A percentile compares a stretch with the other conserved stretches of the same genome.
phyloP scores from a whole-genome alignment of 2,329 filamentous ascomycete genomes.

The Scopulariopsis brevicaulis region DNA sequence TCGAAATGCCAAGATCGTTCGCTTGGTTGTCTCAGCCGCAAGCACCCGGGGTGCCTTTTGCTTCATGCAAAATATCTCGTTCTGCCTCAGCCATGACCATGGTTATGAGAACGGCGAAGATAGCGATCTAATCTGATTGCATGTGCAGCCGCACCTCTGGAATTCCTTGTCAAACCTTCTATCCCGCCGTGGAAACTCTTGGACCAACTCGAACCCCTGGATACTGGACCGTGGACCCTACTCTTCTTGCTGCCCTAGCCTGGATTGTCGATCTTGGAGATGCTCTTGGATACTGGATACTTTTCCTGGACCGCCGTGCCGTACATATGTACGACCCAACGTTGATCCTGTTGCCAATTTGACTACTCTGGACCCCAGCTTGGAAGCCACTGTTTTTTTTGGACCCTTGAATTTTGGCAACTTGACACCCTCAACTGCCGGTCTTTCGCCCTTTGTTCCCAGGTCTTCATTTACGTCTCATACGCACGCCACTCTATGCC shows the following conservation, averaged over 20 bases:
- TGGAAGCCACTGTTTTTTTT: neutral
- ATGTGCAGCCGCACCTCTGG: conserved; percentile 16
- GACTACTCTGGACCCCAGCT: neutral
- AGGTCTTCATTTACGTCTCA: neutral
- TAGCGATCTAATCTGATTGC: conserved; percentile 22
- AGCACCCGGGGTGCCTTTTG: neutral
- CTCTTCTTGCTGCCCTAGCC: neutral
- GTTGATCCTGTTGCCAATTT: neutral
- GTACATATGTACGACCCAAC: neutral
- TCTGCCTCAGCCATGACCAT: neutral
- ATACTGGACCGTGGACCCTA: conserved; percentile 6
- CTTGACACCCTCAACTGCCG: neutral
- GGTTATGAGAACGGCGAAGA: neutral
- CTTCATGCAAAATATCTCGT: neutral
- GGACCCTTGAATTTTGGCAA: neutral
- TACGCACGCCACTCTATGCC: neutral
- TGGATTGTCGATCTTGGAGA: neutral
- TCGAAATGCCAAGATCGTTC: neutral
- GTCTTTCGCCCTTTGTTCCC: neutral
- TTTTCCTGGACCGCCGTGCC: neutral
- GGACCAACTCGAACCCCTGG: neutral
- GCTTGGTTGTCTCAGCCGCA: neutral
- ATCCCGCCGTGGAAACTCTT: neutral
- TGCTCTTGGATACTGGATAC: no score
- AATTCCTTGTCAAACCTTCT: neutral